Percentiles rank a stretch among this genome's conserved stretches.
Evolutionary conservation across 2,329 filamentous ascomycete genomes (phyloP).

Genomic region (Dendryphion nanum): DNA sequence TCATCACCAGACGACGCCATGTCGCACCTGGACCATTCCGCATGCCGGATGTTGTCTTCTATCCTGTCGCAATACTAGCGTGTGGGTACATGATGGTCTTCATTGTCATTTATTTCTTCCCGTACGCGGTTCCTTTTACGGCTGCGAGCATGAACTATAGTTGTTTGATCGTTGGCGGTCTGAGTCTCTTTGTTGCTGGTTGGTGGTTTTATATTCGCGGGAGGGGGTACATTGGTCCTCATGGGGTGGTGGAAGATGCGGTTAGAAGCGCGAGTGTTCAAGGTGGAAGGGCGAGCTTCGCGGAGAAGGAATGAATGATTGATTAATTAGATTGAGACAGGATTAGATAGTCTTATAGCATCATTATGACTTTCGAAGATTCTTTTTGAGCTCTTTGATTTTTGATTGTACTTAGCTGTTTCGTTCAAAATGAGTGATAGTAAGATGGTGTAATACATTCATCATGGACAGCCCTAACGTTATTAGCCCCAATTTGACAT

Average conservation of each 20-base stretch:
- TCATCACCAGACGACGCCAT: slow-evolving; percentile 38
- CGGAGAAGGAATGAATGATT: too few species aligned
- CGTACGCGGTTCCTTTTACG: slow-evolving; percentile 47
- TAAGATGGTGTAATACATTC: too few species aligned
- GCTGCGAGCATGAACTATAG: slow-evolving; percentile 55
- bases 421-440: too few species aligned
- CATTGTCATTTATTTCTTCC: slow-evolving; percentile 63
- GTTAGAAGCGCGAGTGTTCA: slow-evolving; percentile 14
- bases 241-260: slow-evolving; percentile 21
- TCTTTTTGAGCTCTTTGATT: too few species aligned
- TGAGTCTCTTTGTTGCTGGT: slow-evolving; percentile 49
- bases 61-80: slow-evolving; percentile 51
- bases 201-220: slow-evolving; percentile 44
- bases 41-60: slow-evolving; percentile 45
- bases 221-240: slow-evolving; percentile 41
- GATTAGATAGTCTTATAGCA: too few species aligned
- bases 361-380: too few species aligned
- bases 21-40: slow-evolving; percentile 59
- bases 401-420: too few species aligned
- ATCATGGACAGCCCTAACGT: too few species aligned
- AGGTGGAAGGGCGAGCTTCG: too few species aligned
- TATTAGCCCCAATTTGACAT: too few species aligned
- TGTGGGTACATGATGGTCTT: slow-evolving; percentile 61
- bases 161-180: slow-evolving; percentile 52
- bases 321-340: too few species aligned